A percentile compares a stretch with the other conserved stretches of the same genome.
Evolutionary conservation across 2,329 filamentous ascomycete species (phyloP).

Genomic region (Trichoderma endophyticum): DNA sequence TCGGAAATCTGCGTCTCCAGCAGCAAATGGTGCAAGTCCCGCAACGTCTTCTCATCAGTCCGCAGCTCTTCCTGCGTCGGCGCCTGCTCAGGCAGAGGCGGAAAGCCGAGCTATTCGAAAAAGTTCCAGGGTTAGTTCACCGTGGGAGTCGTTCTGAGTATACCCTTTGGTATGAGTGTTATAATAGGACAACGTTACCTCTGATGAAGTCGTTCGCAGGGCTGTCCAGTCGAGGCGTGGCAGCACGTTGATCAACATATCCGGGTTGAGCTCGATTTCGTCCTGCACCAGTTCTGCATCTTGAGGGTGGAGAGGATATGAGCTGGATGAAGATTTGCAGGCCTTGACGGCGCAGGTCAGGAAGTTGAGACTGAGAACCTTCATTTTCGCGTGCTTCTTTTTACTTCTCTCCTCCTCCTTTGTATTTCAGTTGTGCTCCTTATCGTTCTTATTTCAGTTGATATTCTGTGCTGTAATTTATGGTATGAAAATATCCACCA

Average conservation of each 20-base stretch:
- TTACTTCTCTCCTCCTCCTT: too few species aligned
- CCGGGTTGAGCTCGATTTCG: slow-evolving; percentile 75
- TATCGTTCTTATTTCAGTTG: background rate
- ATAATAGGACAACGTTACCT: slow-evolving; percentile 52
- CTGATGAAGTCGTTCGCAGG: slow-evolving; percentile 68
- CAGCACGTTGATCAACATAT: slow-evolving; percentile 80
- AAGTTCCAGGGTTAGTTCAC: background rate
- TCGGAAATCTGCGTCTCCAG: slow-evolving; percentile 87
- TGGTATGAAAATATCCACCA: background rate
- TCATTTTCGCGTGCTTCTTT: slow-evolving; percentile 58
- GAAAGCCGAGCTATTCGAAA: slow-evolving; percentile 69
- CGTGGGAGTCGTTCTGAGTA: background rate
- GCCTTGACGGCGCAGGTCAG: slow-evolving; percentile 92
- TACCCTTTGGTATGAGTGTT: background rate
- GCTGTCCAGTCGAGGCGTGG: slow-evolving; percentile 87
- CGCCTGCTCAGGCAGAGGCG: slow-evolving; percentile 62
- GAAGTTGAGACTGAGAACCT: slow-evolving; percentile 93
- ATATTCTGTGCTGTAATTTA: background rate
- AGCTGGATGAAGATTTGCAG: slow-evolving; percentile 76
- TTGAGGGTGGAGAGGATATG: slow-evolving; percentile 88
- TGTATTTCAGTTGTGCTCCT: background rate
- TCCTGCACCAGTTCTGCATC: slow-evolving; percentile 90
- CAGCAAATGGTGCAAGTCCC: slow-evolving; percentile 76
- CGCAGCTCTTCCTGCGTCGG: slow-evolving; percentile 61
- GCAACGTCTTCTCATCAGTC: slow-evolving; percentile 65